Conservation (phyloP, 139 green algal genomes). For the Limnomonas spitsbergensis region DNA sequence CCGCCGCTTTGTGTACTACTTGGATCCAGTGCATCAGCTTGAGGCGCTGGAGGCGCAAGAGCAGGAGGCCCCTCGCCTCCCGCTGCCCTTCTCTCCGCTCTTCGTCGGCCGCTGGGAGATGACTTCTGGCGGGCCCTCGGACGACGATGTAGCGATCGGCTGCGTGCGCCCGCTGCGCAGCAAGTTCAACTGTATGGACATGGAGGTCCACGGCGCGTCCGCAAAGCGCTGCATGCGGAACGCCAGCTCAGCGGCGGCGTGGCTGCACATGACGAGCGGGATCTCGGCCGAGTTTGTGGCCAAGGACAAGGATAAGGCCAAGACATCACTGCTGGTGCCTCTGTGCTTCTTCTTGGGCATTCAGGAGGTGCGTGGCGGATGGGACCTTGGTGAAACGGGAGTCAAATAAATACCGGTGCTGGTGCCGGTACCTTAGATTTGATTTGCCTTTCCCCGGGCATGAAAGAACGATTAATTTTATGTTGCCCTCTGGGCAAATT, state of each 20-base stretch:
- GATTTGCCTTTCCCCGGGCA: too few relatives aligned
- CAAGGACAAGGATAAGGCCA: not conserved
- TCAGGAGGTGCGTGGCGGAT: not conserved
- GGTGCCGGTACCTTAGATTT: too few relatives aligned
- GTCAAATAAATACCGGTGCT: too few relatives aligned
- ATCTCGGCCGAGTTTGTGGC: slow-evolving; percentile 3
- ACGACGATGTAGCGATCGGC: not conserved
- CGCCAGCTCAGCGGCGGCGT: not conserved
- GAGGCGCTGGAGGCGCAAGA: not conserved
- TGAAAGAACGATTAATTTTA: too few relatives aligned
- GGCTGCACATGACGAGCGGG: not conserved
- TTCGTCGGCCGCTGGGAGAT: slow-evolving; percentile 5
- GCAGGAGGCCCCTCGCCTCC: not conserved
- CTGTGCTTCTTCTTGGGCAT: slow-evolving; percentile 25
- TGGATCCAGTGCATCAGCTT: not conserved
- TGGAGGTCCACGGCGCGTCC: not conserved
- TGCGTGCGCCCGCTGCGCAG: not conserved
- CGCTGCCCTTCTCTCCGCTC: not conserved
- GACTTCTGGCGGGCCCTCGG: not conserved
- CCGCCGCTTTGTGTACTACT: slow-evolving; percentile 5
- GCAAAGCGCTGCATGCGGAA: slow-evolving; percentile 3
- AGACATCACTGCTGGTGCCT: slow-evolving; percentile 16
- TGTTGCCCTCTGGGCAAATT: too few relatives aligned
- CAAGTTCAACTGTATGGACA: not conserved
- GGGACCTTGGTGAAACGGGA: too few relatives aligned